Conservation (phyloP, 2,329 filamentous ascomycete species). For the Aspergillus flavus region DNA sequence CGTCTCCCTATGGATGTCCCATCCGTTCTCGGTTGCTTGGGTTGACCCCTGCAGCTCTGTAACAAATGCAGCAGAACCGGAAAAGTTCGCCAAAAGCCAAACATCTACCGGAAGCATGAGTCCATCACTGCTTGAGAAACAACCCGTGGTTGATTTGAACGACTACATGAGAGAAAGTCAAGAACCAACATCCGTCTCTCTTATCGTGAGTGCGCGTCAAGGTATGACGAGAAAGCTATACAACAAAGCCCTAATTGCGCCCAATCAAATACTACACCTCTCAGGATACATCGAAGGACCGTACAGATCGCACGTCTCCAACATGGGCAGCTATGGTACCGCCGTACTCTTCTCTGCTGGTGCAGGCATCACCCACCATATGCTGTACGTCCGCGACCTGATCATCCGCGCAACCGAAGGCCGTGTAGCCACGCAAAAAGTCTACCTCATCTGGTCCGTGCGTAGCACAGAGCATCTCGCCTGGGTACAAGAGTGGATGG, state of each 20-base stretch:
- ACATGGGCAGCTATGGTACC: conserved; percentile 63
- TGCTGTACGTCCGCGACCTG: conserved; percentile 63
- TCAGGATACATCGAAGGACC: conserved; percentile 65
- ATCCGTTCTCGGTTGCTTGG: conserved; percentile 54
- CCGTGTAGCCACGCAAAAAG: conserved; percentile 59
- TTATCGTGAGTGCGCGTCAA: conserved; percentile 63
- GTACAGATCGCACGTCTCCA: conserved; percentile 61
- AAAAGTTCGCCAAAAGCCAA: conserved; percentile 20
- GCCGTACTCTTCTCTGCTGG: conserved; percentile 67
- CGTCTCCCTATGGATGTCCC: conserved; percentile 51
- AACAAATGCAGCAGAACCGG: conserved; percentile 22
- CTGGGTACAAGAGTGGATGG: conserved; percentile 69
- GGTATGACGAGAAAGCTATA: conserved; percentile 65
- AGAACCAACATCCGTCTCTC: conserved; percentile 50
- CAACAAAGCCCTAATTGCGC: conserved; percentile 55
- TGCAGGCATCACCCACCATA: conserved; percentile 67
- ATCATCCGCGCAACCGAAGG: conserved; percentile 54
- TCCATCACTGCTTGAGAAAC: conserved; percentile 37
- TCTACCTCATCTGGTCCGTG: conserved; percentile 66
- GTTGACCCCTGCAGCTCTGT: conserved; percentile 37
- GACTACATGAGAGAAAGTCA: conserved; percentile 24
- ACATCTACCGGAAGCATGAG: conserved; percentile 14
- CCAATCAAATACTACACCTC: conserved; percentile 54
- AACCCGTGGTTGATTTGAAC: conserved; percentile 28
- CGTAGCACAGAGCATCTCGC: conserved; percentile 62